phyloP scores from a whole-genome alignment of 164 flowering plant species.

The Macadamia tetraphylla region DNA sequence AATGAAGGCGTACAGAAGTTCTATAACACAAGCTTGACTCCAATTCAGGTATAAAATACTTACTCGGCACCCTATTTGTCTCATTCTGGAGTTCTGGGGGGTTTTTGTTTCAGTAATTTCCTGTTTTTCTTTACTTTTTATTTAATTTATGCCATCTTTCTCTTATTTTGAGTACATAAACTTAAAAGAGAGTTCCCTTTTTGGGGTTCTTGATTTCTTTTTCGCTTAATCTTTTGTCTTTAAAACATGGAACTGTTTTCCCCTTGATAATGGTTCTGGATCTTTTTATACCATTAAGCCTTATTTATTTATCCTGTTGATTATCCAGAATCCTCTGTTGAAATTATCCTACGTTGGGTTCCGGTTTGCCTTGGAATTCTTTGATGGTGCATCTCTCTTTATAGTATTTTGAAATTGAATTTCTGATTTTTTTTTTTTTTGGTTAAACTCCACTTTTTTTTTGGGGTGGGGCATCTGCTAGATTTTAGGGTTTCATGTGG shows the following conservation, averaged over 20 bases:
- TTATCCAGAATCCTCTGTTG: neutral
- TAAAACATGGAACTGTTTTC: neutral
- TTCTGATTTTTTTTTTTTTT: too few species aligned
- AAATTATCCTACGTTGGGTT: neutral
- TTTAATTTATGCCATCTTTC: neutral
- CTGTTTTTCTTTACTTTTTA: neutral
- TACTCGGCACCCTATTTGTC: neutral
- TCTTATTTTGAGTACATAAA: neutral
- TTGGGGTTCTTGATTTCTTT: neutral
- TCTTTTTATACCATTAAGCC: neutral
- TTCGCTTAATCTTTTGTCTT: neutral
- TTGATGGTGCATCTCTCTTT: neutral
- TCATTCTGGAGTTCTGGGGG: neutral
- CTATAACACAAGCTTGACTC: constrained; percentile 28
- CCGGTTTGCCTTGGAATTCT: neutral
- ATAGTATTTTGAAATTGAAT: neutral
- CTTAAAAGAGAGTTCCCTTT: neutral
- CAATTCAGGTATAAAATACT: constrained; percentile 48
- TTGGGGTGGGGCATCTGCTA: neutral
- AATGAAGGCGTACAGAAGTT: constrained; percentile 20
- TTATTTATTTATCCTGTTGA: neutral
- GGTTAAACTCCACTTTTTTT: too few species aligned
- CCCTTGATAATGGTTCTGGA: neutral
- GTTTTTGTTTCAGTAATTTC: neutral
- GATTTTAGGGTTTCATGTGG: neutral